Percentiles rank a stretch among this genome's conserved stretches.
Conservation (phyloP, 805 yeast species). For the Maudiozyma saulgeensis region DNA sequence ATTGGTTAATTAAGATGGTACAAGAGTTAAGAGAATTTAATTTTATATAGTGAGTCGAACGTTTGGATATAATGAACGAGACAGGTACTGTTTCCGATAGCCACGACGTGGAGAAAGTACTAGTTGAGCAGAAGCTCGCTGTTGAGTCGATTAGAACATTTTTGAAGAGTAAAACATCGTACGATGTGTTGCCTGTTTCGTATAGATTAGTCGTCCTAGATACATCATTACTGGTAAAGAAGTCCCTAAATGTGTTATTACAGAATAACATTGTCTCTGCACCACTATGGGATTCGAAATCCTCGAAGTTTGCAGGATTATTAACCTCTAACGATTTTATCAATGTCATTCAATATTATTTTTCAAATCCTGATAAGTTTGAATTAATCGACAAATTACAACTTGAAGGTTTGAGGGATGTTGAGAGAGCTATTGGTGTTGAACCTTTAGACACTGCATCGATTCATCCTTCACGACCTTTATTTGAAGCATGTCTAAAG, state of each 20-base stretch:
- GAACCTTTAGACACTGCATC: conserved; percentile 77
- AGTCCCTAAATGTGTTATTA: conserved; percentile 76
- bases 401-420: conserved; percentile 73
- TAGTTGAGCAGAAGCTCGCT: conserved; percentile 57
- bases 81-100: background rate
- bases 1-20: background rate
- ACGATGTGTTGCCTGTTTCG: conserved; percentile 93
- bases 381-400: conserved; percentile 81
- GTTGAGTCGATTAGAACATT: conserved; percentile 75
- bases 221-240: conserved; percentile 80
- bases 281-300: conserved; percentile 89
- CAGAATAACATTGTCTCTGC: conserved; percentile 95
- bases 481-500: conserved; percentile 86
- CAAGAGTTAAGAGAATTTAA: background rate
- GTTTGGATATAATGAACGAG: background rate
- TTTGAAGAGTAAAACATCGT: conserved; percentile 82
- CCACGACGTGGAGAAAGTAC: conserved; percentile 3
- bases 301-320: conserved; percentile 87
- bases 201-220: conserved; percentile 89
- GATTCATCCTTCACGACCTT: conserved; percentile 80
- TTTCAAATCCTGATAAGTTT: conserved; percentile 78
- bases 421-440: conserved; percentile 80
- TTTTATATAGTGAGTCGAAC: background rate
- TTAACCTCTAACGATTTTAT: conserved; percentile 87
- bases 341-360: conserved; percentile 89